A percentile compares a stretch with the other conserved stretches of the same genome.
Conservation (phyloP, 805 yeast species). For the Yarrowia sp. region DNA sequence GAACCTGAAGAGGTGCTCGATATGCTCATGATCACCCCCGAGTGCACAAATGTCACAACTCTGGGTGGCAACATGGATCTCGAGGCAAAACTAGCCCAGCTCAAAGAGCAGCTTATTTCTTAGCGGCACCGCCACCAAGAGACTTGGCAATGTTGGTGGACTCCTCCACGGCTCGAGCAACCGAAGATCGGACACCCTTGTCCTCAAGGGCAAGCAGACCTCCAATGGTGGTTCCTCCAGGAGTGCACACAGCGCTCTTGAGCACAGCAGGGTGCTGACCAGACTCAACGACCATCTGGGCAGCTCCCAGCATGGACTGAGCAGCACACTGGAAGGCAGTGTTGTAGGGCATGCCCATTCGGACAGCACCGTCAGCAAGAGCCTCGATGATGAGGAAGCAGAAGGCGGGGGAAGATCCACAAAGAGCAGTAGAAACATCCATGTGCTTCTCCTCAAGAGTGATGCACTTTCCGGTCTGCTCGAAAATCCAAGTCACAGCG, state of each 20-base stretch:
- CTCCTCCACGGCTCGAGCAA: slow-evolving; percentile 84
- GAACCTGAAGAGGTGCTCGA: slow-evolving; percentile 20
- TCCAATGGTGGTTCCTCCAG: slow-evolving; percentile 97
- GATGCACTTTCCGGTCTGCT: slow-evolving; percentile 42
- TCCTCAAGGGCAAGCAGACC: slow-evolving; percentile 93
- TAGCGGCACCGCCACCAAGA: slow-evolving; percentile 10
- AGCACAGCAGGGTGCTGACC: slow-evolving; percentile 86
- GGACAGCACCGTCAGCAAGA: slow-evolving; percentile 87
- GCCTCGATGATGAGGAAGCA: slow-evolving; percentile 86
- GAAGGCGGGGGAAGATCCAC: slow-evolving; percentile 97
- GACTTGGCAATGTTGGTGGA: slow-evolving; percentile 73
- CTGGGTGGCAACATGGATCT: slow-evolving; percentile 24
- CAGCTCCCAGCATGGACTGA: slow-evolving; percentile 91
- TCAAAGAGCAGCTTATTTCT: background rate
- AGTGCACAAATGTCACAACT: slow-evolving; percentile 25
- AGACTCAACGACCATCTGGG: slow-evolving; percentile 78
- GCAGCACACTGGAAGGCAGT: slow-evolving; percentile 84
- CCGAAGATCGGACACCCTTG: slow-evolving; percentile 79
- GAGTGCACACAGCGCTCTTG: slow-evolving; percentile 87
- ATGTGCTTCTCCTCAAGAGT: slow-evolving; percentile 71
- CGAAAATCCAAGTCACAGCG: slow-evolving; percentile 44
- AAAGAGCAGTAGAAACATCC: slow-evolving; percentile 93
- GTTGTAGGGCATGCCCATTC: slow-evolving; percentile 87
- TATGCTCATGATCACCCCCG: slow-evolving; percentile 29
- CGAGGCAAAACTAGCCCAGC: background rate